Evolutionary conservation across 2,329 filamentous ascomycete species (phyloP), one percentile per base, ranked within the genome.

Genomic region (Cordyceps cateniannulata): DNA sequence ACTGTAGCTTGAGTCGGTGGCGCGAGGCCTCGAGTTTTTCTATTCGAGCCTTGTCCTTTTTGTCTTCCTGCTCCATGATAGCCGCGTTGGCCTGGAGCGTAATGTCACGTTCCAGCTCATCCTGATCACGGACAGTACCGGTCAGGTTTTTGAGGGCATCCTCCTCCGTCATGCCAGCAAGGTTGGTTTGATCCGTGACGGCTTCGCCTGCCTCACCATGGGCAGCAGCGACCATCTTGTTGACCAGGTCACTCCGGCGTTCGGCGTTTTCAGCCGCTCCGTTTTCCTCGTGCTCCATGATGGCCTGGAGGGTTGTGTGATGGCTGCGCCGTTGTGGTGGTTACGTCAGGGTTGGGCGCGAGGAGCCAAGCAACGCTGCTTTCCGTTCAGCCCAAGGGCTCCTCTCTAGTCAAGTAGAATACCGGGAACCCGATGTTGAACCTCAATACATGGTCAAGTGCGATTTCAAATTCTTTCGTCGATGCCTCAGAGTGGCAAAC

Each of bases 61-160:
- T 83, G 66, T 88, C 84, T 63, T 88, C 85, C 45, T 80, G 80
- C 60, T 86, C 84, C 49, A 82, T 81, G 60, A 88, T 72, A 0
- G 80, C 82, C 20, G 81, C 76, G 59, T 81, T 85, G 4, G 85
- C 85, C 65, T 88, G 81, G 18, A 80, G 71, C 1, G 83, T 83
- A 64, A 98, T 96, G 69, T 96, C 92, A 63, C 91, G 84, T 73
- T 97, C 93, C 22, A 98, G 77, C 62, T 97, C 93, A 76, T 93
- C 88, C 72, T 98, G 93, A 68, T 96, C 86, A 61, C 91, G 86
- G 24, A 95, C 85, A 62, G 87, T 81, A 56, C 86, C 83, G 5
- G 88, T 86, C 45, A 92, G 76, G 48, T 82, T 82, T 61, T 80
- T 78, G 29, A 92, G 76, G 22, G 83, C 81, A 56, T 80, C 79